Evolutionary conservation across 306 rosid species (phyloP), one percentile per base, ranked within the genome.

Genomic region (Citrullus mucosospermus): DNA sequence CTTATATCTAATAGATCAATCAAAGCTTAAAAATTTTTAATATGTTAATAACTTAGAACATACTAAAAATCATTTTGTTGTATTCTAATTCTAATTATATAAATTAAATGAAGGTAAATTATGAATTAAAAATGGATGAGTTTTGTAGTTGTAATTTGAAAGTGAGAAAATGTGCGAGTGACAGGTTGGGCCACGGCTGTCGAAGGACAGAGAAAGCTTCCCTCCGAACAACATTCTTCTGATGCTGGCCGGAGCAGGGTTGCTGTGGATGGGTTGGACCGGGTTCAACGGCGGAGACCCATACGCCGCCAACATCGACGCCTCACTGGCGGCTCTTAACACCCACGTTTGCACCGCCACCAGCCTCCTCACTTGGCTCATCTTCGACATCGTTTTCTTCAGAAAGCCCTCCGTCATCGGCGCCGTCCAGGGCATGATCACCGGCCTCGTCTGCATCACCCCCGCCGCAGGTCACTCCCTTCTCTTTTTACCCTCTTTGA

Each of bases 281-380:
- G 89, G 89, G 14, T 86, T 86, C 78, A 83, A 86, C 79, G 87
- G 89, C 22, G 89, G 89, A 15, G 89, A 81, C 69, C 89, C 87
- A 11, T 83, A 81, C 8, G 83, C 59, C n/a, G 89, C 79, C 56
- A 81, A 84, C 82, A 10, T 76, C 22, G 89, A 86, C 61, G 89
- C 89, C 46, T 86, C 86, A 34, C 82, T 86, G 78, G 89, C 87
- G 38, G 85, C 81, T 6, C 67, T 86, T 28, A 86, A 83, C 78
- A 83, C 89, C 22, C 89, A 86, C 44, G 78, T 86, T 14, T 86
- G 89, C 80, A 81, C 89, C 22, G 89, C 89, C 25, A 77, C 89
- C 36, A 86, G 89, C 58, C 63, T 86, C 62, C 83, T 83, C n/a
- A 86, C 89, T 8, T 86, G 89, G 89, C 85, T 86, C 61, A 16